A percentile compares a stretch with the other conserved stretches of the same genome.
Evolutionary conservation across 169 alveolate genomes (phyloP).

Genomic region (Theileria orientalis): DNA sequence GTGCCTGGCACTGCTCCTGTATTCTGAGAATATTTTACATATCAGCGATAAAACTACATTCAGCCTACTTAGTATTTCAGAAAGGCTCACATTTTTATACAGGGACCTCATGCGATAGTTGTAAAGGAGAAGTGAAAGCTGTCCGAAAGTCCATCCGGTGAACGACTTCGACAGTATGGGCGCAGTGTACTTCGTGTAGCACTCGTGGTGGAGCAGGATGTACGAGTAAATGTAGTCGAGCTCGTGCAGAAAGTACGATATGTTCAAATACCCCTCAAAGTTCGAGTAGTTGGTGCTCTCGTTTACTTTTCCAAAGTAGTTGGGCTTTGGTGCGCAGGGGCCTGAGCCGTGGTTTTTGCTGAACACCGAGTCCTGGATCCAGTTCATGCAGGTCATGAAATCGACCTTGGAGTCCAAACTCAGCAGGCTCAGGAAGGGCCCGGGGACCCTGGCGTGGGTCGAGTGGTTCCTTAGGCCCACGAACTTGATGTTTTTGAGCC

Average conservation of each 20-base stretch:
- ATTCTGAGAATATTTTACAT: constrained; percentile 38
- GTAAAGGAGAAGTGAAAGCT: constrained; percentile 18
- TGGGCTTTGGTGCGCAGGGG: no score
- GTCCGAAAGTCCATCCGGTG: constrained; percentile 46
- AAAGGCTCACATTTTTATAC: constrained; percentile 9
- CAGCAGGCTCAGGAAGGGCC: constrained; percentile 57
- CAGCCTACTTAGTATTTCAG: constrained; percentile 24
- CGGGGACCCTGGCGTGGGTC: constrained; percentile 34
- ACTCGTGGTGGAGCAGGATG: constrained; percentile 28
- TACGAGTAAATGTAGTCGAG: constrained; percentile 47
- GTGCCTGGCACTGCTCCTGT: constrained; percentile 5
- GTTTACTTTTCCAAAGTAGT: background rate
- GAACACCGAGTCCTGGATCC: constrained; percentile 17
- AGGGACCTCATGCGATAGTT: constrained; percentile 32
- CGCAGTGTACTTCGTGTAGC: constrained; percentile 48
- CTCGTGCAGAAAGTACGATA: constrained; percentile 46
- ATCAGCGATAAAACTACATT: constrained; percentile 37
- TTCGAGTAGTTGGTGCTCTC: constrained; percentile 5
- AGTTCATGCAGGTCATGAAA: constrained; percentile 26
- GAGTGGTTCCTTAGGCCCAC: constrained; percentile 60
- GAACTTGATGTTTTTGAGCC: constrained; percentile 42
- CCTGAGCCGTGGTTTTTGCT: background rate
- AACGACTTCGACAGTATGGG: constrained; percentile 45
- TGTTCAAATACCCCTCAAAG: constrained; percentile 27
- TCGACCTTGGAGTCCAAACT: constrained; percentile 43